Conservation (phyloP, 306 rosid species). For the Castanea mollissima region DNA sequence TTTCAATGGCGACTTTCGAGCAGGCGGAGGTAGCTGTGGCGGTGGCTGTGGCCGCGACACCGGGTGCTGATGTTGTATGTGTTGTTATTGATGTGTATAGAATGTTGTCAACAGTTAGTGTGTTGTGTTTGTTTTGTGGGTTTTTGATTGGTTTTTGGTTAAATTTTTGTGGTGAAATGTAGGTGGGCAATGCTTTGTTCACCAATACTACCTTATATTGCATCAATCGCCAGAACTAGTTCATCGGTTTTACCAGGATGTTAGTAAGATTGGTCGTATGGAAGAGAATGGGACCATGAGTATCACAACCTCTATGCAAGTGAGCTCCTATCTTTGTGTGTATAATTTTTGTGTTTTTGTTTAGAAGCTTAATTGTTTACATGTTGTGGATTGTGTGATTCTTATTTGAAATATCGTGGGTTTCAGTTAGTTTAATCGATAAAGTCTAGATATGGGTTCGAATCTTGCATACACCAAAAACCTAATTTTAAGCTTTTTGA, state of each 20-base stretch:
- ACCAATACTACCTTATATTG: constrained; percentile 79
- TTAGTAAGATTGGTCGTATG: constrained; percentile 78
- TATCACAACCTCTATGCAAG: constrained; percentile 69
- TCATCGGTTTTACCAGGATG: constrained; percentile 79
- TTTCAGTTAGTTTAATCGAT: too few species aligned
- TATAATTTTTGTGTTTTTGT: too few species aligned
- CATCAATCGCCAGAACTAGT: constrained; percentile 77
- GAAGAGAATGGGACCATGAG: constrained; percentile 62
- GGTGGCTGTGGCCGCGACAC: constrained; percentile 2
- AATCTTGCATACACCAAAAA: too few species aligned
- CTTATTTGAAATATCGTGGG: too few species aligned
- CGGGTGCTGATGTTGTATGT: constrained; percentile 69
- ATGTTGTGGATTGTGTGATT: too few species aligned
- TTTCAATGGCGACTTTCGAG: constrained; percentile 58
- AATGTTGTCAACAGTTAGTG: not conserved
- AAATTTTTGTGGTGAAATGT: not conserved
- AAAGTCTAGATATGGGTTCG: too few species aligned
- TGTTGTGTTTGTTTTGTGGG: not conserved
- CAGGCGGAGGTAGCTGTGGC: constrained; percentile 21
- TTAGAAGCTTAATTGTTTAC: too few species aligned
- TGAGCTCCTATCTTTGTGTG: constrained; percentile 35
- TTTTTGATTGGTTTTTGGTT: constrained; percentile 12
- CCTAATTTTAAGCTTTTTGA: too few species aligned
- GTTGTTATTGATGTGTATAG: not conserved
- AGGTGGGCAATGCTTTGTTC: constrained; percentile 94